Evolutionary conservation across 2,329 filamentous ascomycete genomes (phyloP), one percentile per base, ranked within the genome.

Genomic region (Leptographium wingfieldii): DNA sequence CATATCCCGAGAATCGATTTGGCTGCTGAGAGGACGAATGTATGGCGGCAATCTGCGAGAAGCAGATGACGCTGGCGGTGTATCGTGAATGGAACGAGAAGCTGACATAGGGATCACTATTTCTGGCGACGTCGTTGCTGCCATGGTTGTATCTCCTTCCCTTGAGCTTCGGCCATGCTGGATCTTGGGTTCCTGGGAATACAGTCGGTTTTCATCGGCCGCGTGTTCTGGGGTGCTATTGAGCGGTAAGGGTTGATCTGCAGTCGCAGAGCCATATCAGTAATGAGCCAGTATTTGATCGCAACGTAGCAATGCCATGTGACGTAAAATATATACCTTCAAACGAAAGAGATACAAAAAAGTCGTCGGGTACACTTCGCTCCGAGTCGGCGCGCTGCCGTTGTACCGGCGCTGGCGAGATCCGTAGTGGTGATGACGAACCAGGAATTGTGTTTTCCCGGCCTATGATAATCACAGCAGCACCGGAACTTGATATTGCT

Each of bases 1-100:
- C 40, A 86, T 75, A 68, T 87, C 84, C 5, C 35, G 54, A 25
- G 54, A 11, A 9, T 19, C 29, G 6, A 56, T 27, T 6, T 56
- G 54, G n/a, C 35, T 10, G 11, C 35, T n/a, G 33, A 56, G 54
- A 11, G n/a, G 54, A 38, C 54, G 54, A 19, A 56, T 56, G 38
- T 27, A 56, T 5, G 54, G 10, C 35, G 54, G 54, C 2, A 56
- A 25, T 51, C 25, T 5, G 48, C 16, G 48, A 16, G 14, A 25
- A 14, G 10, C 22, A 10, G 25, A 16, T 3, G 5, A 5, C 16
- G 27, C 48, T 27, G 48, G 48, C 48, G 48, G 48, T 10, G 48
- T 51, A 14, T 29, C 25, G 29, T 27, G 48, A 16, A 51, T 51
- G 27, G 48, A 51, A 3, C 12, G 22, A 0, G 48, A 29, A 10